Evolutionary conservation across 2,329 filamentous ascomycete genomes (phyloP).

Genomic region (Verticillium dahliae): DNA sequence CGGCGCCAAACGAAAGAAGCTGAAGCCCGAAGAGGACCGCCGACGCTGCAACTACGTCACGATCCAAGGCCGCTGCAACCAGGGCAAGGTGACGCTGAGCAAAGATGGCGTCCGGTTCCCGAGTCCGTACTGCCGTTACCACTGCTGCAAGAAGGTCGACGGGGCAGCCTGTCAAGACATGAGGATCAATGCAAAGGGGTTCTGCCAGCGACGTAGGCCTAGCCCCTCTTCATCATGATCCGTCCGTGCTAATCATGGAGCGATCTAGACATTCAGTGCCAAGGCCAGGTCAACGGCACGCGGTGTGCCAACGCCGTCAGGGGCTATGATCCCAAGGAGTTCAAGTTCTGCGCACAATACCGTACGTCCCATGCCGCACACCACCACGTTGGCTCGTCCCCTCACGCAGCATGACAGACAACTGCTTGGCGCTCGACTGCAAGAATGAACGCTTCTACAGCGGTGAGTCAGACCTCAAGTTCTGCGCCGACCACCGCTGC

Average conservation of each 20-base stretch:
- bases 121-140: slow-evolving; percentile 8
- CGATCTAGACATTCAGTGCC: slow-evolving; percentile 6
- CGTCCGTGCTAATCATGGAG: not conserved
- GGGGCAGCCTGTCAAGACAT: slow-evolving; percentile 6
- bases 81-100: slow-evolving; percentile 4
- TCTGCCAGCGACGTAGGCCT: slow-evolving; percentile 6
- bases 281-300: slow-evolving; percentile 3
- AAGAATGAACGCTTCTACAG: slow-evolving; percentile 13
- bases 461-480: slow-evolving; percentile 12
- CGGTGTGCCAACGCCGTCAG: slow-evolving; percentile 9
- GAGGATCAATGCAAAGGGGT: slow-evolving; percentile 7
- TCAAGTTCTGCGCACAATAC: slow-evolving; percentile 8
- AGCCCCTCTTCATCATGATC: too few species aligned
- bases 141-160: slow-evolving; percentile 11
- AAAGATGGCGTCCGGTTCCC: slow-evolving; percentile 3
- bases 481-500: slow-evolving; percentile 22
- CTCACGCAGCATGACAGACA: slow-evolving; percentile 12
- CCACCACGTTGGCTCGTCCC: too few species aligned
- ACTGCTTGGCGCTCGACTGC: slow-evolving; percentile 18
- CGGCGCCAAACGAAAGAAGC: slow-evolving; percentile 1
- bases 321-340: slow-evolving; percentile 7
- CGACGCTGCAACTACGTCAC: slow-evolving; percentile 7
- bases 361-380: not conserved
- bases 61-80: slow-evolving; percentile 5
- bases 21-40: slow-evolving; percentile 5